Percentiles rank a stretch among this genome's conserved stretches.
Conservation (phyloP, 352 stramenopile genomes). For the Lagenidium giganteum region DNA sequence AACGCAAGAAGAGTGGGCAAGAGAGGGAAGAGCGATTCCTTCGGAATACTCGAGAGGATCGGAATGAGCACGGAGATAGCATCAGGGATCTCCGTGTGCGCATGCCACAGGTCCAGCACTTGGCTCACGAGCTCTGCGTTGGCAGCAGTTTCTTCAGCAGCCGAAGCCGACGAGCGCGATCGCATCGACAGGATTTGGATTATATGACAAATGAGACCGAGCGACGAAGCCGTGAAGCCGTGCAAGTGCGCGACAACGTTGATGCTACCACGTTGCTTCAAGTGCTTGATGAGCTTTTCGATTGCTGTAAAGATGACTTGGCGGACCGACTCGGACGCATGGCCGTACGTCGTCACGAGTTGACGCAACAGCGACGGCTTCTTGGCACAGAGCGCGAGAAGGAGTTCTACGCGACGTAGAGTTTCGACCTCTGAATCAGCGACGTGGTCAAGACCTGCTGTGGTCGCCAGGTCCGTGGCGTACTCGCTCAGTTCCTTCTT, state of each 20-base stretch:
- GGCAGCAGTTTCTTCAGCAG: slow-evolving; percentile 29
- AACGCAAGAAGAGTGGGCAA: slow-evolving; percentile 54
- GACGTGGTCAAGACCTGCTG: slow-evolving; percentile 9
- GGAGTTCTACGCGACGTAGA: slow-evolving; percentile 64
- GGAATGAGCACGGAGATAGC: slow-evolving; percentile 69
- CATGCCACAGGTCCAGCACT: slow-evolving; percentile 56
- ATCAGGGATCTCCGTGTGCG: slow-evolving; percentile 49
- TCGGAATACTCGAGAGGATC: slow-evolving; percentile 45
- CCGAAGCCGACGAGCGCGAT: slow-evolving; percentile 5
- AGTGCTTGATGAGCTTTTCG: slow-evolving; percentile 84
- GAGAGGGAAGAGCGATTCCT: slow-evolving; percentile 52
- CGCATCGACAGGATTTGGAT: slow-evolving; percentile 65
- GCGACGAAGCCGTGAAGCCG: slow-evolving; percentile 46
- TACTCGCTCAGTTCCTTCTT: slow-evolving; percentile 32
- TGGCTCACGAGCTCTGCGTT: slow-evolving; percentile 52
- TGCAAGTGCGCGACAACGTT: slow-evolving; percentile 67
- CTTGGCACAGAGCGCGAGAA: slow-evolving; percentile 70
- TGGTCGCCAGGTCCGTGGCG: slow-evolving; percentile 22
- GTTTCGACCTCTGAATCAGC: slow-evolving; percentile 47
- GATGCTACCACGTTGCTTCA: slow-evolving; percentile 57
- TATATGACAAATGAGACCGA: slow-evolving; percentile 69
- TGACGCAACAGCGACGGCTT: slow-evolving; percentile 57
- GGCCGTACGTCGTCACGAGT: slow-evolving; percentile 55
- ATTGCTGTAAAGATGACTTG: slow-evolving; percentile 69
- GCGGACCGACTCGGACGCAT: slow-evolving; percentile 51